Evolutionary conservation across 1,284 basidiomycete genomes (phyloP).

Genomic region (Trametes polyzona): DNA sequence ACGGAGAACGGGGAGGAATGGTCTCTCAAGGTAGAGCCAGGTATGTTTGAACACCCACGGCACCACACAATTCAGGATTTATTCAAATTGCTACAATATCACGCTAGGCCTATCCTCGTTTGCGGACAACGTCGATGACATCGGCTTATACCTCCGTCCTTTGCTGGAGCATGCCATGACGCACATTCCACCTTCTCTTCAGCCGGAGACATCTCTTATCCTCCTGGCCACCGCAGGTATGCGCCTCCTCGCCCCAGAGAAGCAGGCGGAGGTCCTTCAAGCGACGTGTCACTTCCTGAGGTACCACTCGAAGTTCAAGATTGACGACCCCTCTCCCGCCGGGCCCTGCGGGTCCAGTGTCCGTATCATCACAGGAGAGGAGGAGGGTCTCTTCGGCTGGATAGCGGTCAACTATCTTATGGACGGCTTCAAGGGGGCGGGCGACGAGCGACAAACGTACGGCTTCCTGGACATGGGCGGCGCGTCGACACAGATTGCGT

Average conservation of each 20-base stretch:
- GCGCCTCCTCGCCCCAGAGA: conserved; percentile 78
- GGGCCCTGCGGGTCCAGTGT: conserved; percentile 90
- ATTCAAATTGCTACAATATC: not conserved
- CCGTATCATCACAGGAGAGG: conserved; percentile 95
- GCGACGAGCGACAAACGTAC: conserved; percentile 77
- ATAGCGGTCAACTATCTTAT: conserved; percentile 99
- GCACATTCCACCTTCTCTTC: conserved; percentile 85
- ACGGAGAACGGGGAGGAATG: conserved; percentile 81
- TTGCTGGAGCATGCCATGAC: conserved; percentile 83
- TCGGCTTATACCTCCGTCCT: conserved; percentile 80
- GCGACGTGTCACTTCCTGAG: conserved; percentile 81
- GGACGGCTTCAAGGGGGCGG: conserved; percentile 87
- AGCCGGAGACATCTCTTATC: conserved; percentile 87
- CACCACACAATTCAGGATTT: not conserved
- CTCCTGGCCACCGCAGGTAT: conserved; percentile 97
- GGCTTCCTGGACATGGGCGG: conserved; percentile 99
- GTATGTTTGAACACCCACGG: conserved; percentile 48
- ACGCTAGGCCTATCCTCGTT: conserved; percentile 85
- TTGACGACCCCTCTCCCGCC: conserved; percentile 61
- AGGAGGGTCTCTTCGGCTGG: conserved; percentile 98
- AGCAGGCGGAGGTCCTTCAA: conserved; percentile 75
- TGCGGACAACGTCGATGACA: conserved; percentile 67
- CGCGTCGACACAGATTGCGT: conserved; percentile 98
- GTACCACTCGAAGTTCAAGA: conserved; percentile 74
- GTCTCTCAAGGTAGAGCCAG: conserved; percentile 93